Evolutionary conservation across 306 rosid species (phyloP), one percentile per base, ranked within the genome.

Genomic region (Begonia peltatifolia): DNA sequence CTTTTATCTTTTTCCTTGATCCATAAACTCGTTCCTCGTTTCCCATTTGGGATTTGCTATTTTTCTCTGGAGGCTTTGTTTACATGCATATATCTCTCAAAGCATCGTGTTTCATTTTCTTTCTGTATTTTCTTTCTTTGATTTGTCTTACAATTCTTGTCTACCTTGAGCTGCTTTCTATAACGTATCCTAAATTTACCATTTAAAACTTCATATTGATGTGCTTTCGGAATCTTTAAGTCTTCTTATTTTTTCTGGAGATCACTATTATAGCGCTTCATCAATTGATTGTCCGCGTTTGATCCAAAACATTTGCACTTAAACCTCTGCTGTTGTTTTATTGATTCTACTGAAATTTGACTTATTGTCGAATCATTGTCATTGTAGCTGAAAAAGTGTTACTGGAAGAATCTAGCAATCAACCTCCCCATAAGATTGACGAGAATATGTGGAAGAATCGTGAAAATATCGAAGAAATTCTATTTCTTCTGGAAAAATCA

Each of bases 401-500:
- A 46, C 46, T 83, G 41, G 49, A 69, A 14, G 94, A 89, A 75
- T 76, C 73, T 20, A 74, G 73, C 54, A 10, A 30, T 54, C 76
- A 12, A 22, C 87, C 93, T 58, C 97, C 97, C 5, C 97, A 90
- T 71, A 90, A 90, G 71, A 74, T 90, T 9, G 97, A 90, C 15
- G 94, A 90, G 82, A 90, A 90, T 72, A 74, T 85, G 95, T 90
- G 97, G 97, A 90, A 83, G 80, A 90, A 90, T 66, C 74, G 95
- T 68, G 97, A 90, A 60, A 70, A 80, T 50, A 87, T 85, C 35
- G 97, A 90, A 66, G 97, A 90, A 64, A 71, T 77, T 5, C 60
- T 90, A 12, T 85, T 72, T 52, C 72, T 83, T 59, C 90, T 90
- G 68, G 79, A 85, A 47, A 66, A 63, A 44, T 56, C 77, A 63